These are phyloP conservation scores for Acidomyces sp. DNA, from an alignment of 495 filamentous ascomycete genomes.

Conservation along the genomic window DNA sequence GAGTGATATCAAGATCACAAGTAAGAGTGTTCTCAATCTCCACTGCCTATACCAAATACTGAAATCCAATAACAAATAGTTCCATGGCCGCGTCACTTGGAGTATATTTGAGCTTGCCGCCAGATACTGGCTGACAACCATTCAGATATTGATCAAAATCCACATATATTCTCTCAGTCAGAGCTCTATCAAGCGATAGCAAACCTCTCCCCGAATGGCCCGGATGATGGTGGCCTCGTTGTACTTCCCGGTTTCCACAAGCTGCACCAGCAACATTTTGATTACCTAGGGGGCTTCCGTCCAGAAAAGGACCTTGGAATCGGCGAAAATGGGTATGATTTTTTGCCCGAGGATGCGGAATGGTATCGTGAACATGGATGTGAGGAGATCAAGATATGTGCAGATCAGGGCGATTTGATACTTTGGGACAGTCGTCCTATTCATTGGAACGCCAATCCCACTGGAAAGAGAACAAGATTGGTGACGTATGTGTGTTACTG, in stretches of 20 bases:
- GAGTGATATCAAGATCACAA: slow-evolving; percentile 4
- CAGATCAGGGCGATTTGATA: slow-evolving; percentile 33
- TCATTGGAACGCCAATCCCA: slow-evolving; percentile 30
- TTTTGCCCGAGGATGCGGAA: slow-evolving; percentile 28
- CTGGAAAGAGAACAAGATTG: slow-evolving; percentile 31
- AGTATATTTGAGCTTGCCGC: too few relatives aligned
- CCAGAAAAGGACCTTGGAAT: slow-evolving; percentile 18
- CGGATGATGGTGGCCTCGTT: slow-evolving; percentile 33
- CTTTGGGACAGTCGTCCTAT: slow-evolving; percentile 34
- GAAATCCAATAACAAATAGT: neutral
- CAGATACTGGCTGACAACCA: slow-evolving; percentile 5
- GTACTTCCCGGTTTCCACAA: slow-evolving; percentile 32
- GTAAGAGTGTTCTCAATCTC: neutral
- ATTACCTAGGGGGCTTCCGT: slow-evolving; percentile 4
- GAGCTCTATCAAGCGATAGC: slow-evolving; percentile 32
- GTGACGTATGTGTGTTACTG: slow-evolving; percentile 36
- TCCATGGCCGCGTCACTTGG: slow-evolving; percentile 9
- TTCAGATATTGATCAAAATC: slow-evolving; percentile 37
- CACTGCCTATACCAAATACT: neutral
- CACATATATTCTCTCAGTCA: slow-evolving; percentile 23
- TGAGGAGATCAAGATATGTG: slow-evolving; percentile 30
- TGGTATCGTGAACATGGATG: slow-evolving; percentile 33
- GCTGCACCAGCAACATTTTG: slow-evolving; percentile 31
- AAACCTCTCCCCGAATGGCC: slow-evolving; percentile 33
- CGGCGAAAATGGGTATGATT: slow-evolving; percentile 28